These are phyloP conservation scores for Rheum nobile DNA, from an alignment of 148 eudicot genomes.

Conservation along the genomic window DNA sequence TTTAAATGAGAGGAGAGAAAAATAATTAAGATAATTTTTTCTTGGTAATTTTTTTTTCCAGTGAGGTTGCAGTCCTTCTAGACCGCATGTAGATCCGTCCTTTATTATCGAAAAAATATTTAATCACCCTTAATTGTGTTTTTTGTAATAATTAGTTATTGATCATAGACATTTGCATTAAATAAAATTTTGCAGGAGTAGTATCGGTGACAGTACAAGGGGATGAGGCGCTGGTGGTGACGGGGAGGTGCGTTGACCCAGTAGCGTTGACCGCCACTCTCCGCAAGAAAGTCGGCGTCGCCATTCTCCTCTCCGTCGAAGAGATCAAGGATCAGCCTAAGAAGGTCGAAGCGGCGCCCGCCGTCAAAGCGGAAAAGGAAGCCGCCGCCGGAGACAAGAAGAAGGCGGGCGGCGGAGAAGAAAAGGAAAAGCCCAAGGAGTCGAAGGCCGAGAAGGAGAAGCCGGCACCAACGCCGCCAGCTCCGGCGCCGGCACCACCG, in stretches of 20 bases:
- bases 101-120: too few relatives aligned
- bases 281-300: constrained; percentile 9
- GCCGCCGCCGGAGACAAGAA: not conserved
- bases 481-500: not conserved
- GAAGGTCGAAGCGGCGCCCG: not conserved
- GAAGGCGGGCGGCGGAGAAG: not conserved
- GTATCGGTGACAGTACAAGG: constrained; percentile 5
- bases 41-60: too few relatives aligned
- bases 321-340: not conserved
- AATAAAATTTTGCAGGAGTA: not conserved
- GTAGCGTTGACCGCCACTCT: constrained; percentile 2
- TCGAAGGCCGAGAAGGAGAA: not conserved
- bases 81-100: too few relatives aligned
- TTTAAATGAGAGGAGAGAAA: too few relatives aligned
- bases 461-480: too few relatives aligned
- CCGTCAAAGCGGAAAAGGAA: not conserved
- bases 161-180: too few relatives aligned
- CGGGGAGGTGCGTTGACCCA: constrained; percentile 6
- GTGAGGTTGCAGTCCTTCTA: too few relatives aligned
- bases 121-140: too few relatives aligned
- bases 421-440: not conserved
- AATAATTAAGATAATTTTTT: too few relatives aligned
- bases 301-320: constrained; percentile 5
- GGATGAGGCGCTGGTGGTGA: not conserved
- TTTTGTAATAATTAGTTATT: too few relatives aligned